Conservation (phyloP, 2,329 filamentous ascomycete genomes). For the Fusarium sp. region DNA sequence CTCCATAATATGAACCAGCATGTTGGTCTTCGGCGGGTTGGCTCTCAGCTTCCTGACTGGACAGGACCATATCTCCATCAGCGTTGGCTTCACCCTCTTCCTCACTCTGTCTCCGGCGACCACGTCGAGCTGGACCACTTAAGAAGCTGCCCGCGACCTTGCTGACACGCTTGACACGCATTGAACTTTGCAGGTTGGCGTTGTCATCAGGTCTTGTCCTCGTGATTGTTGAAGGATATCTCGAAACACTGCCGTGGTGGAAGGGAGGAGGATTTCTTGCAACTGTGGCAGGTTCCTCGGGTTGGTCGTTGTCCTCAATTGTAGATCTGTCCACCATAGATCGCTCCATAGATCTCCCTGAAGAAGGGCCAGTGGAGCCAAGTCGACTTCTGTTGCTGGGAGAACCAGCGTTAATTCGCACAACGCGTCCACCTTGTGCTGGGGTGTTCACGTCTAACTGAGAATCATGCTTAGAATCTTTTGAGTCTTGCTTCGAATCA, state of each 20-base stretch:
- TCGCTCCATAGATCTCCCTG: conserved; percentile 54
- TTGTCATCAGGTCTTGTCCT: conserved; percentile 71
- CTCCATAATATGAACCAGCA: conserved; percentile 60
- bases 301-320: conserved; percentile 60
- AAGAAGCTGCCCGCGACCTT: conserved; percentile 82
- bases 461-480: conserved; percentile 44
- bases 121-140: conserved; percentile 82
- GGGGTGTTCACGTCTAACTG: conserved; percentile 66
- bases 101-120: conserved; percentile 63
- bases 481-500: conserved; percentile 45
- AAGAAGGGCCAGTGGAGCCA: conserved; percentile 54
- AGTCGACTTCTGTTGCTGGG: conserved; percentile 59
- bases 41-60: conserved; percentile 58
- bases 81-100: conserved; percentile 67
- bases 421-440: conserved; percentile 62
- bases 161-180: conserved; percentile 81
- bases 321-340: conserved; percentile 52
- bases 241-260: conserved; percentile 65
- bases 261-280: conserved; percentile 61
- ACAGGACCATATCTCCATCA: conserved; percentile 57
- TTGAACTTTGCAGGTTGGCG: conserved; percentile 75
- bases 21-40: conserved; percentile 54
- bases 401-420: conserved; percentile 67
- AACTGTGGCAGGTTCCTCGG: conserved; percentile 64
- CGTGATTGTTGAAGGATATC: conserved; percentile 63